These are phyloP conservation scores for Gnaphalium uliginosum DNA, from an alignment of 129 eudicot species.

Conservation along the genomic window DNA sequence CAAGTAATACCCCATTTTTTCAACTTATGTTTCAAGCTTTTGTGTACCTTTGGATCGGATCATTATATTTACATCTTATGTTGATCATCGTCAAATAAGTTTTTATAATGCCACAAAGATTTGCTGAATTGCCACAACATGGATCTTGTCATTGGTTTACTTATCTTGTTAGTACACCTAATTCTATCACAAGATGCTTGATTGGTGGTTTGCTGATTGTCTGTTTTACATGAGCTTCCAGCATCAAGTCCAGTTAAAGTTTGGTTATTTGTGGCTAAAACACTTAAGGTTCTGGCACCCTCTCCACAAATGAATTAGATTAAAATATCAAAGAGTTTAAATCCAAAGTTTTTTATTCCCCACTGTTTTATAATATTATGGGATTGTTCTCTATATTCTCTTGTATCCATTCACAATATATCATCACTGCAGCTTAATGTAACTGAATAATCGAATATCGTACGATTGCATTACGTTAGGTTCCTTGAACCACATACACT, in stretches of 20 bases:
- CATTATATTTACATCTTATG: not conserved
- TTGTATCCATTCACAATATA: not conserved
- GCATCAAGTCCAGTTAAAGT: no score
- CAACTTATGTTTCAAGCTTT: not conserved
- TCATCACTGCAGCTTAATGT: not conserved
- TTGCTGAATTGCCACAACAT: no score
- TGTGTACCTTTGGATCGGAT: not conserved
- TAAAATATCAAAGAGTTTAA: not conserved
- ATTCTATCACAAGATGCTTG: not conserved
- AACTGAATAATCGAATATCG: not conserved
- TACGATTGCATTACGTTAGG: constrained; percentile 9
- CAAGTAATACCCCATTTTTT: not conserved
- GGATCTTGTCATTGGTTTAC: no score
- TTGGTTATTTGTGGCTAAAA: no score
- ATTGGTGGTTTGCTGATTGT: no score
- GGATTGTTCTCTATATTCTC: not conserved
- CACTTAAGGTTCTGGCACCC: not conserved
- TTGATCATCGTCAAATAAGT: not conserved
- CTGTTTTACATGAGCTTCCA: no score
- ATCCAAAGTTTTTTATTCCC: not conserved
- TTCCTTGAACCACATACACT: constrained; percentile 11
- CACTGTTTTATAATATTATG: not conserved
- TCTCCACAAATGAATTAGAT: not conserved
- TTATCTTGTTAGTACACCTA: not conserved
- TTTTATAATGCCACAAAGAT: no score